Conservation (phyloP, 306 rosid genomes). For the Quercus ilex region DNA sequence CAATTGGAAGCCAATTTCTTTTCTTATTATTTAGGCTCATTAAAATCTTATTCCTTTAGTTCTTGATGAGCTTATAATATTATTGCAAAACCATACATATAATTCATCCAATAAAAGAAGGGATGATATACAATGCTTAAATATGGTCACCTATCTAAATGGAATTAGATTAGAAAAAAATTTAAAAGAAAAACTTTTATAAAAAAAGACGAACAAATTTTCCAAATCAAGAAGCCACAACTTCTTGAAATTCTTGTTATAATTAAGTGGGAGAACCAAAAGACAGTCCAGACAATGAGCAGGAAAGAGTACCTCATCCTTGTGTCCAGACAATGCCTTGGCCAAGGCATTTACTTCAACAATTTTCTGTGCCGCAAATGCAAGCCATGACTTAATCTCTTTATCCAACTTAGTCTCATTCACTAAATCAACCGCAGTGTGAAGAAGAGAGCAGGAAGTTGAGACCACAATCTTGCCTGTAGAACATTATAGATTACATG, state of each 20-base stretch:
- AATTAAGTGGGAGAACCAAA: neutral
- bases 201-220: neutral
- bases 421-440: constrained; percentile 85
- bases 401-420: constrained; percentile 71
- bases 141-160: neutral
- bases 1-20: too few relatives aligned
- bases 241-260: neutral
- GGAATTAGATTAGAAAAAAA: neutral
- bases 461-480: constrained; percentile 75
- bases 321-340: constrained; percentile 63
- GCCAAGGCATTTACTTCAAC: constrained; percentile 85
- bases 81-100: too few relatives aligned
- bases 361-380: constrained; percentile 85
- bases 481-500: neutral
- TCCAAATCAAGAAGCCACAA: neutral
- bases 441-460: constrained; percentile 87
- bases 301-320: constrained; percentile 47
- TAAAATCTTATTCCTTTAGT: too few relatives aligned
- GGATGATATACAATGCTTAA: too few relatives aligned
- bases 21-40: too few relatives aligned
- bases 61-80: too few relatives aligned
- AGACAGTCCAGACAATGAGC: neutral
- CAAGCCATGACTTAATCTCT: constrained; percentile 86
- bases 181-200: neutral
- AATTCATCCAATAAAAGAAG: too few relatives aligned